Base-by-base conservation (phyloP, 129 eudicot genomes). In the Centella asiatica region DNA sequence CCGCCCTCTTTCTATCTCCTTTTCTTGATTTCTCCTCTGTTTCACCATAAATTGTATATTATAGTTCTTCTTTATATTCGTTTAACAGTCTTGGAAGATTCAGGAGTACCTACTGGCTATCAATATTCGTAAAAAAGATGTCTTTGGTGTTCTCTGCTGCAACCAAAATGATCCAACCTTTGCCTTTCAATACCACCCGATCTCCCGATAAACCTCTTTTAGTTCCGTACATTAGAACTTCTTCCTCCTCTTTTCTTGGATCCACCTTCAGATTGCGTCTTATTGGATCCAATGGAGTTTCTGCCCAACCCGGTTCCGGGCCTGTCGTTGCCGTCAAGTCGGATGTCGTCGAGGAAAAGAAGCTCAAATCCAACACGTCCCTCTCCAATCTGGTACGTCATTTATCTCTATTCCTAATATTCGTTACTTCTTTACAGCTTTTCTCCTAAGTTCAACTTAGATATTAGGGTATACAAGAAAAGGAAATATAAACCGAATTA, bases 321-420 rank as follows among this genome's bases (percentile, higher is more conserved):
- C 69, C 69, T 22, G 68, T 78, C 49, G 70, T 65, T 5, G 79
- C 76, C 10, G 81, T 72, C 45, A 57, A 57, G 20, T 77, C 85
- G n/a, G 85, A 83, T 52, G 82, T 66, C 4, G 69, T 82, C 69
- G 72, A 78, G 79, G 81, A 82, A 56, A 72, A 69, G 69, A 81
- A 77, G 73, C 13, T 44, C 56, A 63, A 73, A 56, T 44, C 83
- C 48, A 24, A 19, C 18, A 25, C 60, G 18, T 66, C 79, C 6
- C 9, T 28, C 28, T 44, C 81, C 26, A 78, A 75, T 72, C 69
- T 82, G 77, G 88, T 82, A 77, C 31, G 5, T 13, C 17, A 5
- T 18, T 47, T 26, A 23, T 55, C 37, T 3, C 0, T 55, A 32
- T 26, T 62, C 28, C 4, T 11, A 2, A n/a, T 0, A 15, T 14